Base-by-base conservation (phyloP, 1,284 basidiomycete genomes). In the Megacollybia platyphylla region DNA sequence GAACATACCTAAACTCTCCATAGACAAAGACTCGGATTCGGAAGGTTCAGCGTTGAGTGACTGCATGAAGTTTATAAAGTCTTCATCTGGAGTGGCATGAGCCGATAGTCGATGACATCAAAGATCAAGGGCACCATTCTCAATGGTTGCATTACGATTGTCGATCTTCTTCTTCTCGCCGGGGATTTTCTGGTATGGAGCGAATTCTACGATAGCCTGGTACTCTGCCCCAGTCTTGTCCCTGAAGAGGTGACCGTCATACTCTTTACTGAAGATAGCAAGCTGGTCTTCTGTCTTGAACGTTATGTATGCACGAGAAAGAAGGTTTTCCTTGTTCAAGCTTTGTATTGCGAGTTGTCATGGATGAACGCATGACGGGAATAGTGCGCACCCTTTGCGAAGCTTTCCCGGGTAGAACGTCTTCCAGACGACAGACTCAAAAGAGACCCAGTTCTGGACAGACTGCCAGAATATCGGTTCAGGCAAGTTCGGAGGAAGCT, bases 381-480 rank as follows among this genome's bases (percentile, higher is more conserved):
- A 18, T 15, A 30, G 32, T 35, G 63, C 75, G 50, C 53, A 87
- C 85, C 76, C 76, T 56, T 83, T 84, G 48, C 73, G 73, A 44
- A 78, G 56, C 61, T 86, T 84, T 4, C 88, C 87, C 9, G 68
- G 68, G 49, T 73, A 72, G 54, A 71, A 89, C 0, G 63, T 55
- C 56, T 75, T 83, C 84, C 81, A 89, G 5, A 64, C 58, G 28
- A 73, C 66, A 2, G 79, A 79, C 31, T 87, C 79, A 5, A 87
- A 80, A 0, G 74, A 71, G 11, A 94, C 79, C 90, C 90, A 97
- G 1, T 72, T 63, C 43, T 79, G 69, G 3, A 94, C 88, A 48
- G 85, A 88, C 52, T 84, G 76, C 94, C 94, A 97, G 61, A 98
- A 97, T 41, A 94, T 65, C 1, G 80, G 77, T 54, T 92, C 91